Evolutionary conservation across 129 eudicot species (phyloP).

Genomic region (Tanacetum coccineum): DNA sequence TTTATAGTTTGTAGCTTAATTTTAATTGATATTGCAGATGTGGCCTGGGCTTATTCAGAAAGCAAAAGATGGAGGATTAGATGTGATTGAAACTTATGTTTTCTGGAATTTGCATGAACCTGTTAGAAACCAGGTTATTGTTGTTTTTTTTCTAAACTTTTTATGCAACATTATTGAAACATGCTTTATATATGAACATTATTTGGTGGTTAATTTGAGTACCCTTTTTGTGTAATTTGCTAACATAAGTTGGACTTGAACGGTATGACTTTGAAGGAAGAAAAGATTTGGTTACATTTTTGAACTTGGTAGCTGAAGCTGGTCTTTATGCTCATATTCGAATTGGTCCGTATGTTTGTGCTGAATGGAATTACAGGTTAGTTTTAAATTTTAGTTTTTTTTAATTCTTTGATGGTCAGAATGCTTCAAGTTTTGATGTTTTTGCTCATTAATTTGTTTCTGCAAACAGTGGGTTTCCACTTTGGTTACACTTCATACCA

Average conservation of each 20-base stretch:
- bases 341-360: conserved; percentile 95
- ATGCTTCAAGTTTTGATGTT: conserved; percentile 6
- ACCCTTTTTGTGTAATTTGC: not conserved
- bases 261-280: conserved; percentile 93
- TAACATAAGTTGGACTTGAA: conserved; percentile 22
- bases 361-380: conserved; percentile 99
- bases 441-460: not conserved
- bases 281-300: conserved; percentile 82
- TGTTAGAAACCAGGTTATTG: conserved; percentile 66
- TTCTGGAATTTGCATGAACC: conserved; percentile 99
- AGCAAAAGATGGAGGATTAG: conserved; percentile 91
- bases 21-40: conserved; percentile 52
- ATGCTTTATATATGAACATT: not conserved
- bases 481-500: conserved; percentile 92
- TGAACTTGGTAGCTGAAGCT: conserved; percentile 72
- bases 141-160: not conserved
- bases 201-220: not conserved
- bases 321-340: conserved; percentile 87
- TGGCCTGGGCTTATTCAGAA: conserved; percentile 96
- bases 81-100: conserved; percentile 87
- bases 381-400: not conserved
- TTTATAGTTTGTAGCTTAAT: too few relatives aligned
- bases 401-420: conserved; percentile 8
- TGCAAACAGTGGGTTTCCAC: conserved; percentile 79
- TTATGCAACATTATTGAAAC: conserved; percentile 18